These are phyloP conservation scores for Komagataella ulmi DNA, from an alignment of 805 yeast species.

Conservation along the genomic window DNA sequence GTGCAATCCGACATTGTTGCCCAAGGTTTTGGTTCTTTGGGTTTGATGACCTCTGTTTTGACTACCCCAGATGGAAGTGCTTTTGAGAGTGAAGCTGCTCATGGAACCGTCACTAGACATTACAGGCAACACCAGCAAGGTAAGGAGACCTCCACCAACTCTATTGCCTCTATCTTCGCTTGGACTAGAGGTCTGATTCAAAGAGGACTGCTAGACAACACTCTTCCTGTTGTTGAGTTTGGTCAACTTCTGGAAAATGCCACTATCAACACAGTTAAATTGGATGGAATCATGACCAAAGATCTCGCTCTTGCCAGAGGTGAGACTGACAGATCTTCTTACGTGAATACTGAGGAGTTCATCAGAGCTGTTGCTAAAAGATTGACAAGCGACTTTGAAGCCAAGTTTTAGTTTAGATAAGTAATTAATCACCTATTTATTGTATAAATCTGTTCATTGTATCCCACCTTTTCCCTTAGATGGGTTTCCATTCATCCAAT, in stretches of 20 bases:
- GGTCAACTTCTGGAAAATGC: slow-evolving; percentile 74
- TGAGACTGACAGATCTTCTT: slow-evolving; percentile 65
- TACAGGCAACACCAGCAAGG: slow-evolving; percentile 94
- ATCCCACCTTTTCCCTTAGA: too few relatives aligned
- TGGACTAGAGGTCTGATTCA: slow-evolving; percentile 92
- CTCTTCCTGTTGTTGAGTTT: slow-evolving; percentile 75
- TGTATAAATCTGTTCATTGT: not conserved
- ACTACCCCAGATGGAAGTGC: slow-evolving; percentile 95
- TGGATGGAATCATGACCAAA: slow-evolving; percentile 88
- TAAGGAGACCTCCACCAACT: slow-evolving; percentile 92
- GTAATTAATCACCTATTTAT: not conserved
- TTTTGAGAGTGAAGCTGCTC: slow-evolving; percentile 97
- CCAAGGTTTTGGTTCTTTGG: slow-evolving; percentile 94
- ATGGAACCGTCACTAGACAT: slow-evolving; percentile 96
- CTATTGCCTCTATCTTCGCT: slow-evolving; percentile 94
- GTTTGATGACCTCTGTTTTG: slow-evolving; percentile 94
- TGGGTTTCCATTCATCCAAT: not conserved
- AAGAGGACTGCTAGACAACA: slow-evolving; percentile 80
- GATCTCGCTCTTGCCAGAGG: slow-evolving; percentile 89
- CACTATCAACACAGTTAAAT: slow-evolving; percentile 71
- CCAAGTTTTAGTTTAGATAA: not conserved
- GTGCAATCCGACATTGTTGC: slow-evolving; percentile 96
- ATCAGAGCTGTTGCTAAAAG: slow-evolving; percentile 69
- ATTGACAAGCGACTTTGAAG: slow-evolving; percentile 20
- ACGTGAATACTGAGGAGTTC: slow-evolving; percentile 88